These are phyloP conservation scores for Hanseniaspora hatyaiensis DNA, from an alignment of 805 yeast genomes.

Conservation along the genomic window DNA sequence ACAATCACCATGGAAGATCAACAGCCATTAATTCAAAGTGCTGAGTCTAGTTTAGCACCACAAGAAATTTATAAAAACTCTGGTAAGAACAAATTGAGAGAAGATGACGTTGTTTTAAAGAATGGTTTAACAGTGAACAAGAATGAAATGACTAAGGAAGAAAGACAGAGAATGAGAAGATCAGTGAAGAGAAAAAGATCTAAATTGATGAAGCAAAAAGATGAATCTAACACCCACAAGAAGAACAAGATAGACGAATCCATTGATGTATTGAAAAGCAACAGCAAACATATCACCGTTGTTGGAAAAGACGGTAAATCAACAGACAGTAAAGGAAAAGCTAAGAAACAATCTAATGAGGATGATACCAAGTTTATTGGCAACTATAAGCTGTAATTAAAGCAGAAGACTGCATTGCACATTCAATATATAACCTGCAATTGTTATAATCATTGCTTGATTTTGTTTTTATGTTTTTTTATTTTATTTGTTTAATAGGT, in stretches of 20 bases:
- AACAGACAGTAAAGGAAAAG: conserved; percentile 60
- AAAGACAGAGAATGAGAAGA: conserved; percentile 75
- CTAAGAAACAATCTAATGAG: conserved; percentile 31
- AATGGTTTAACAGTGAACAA: conserved; percentile 73
- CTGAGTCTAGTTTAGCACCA: conserved; percentile 74
- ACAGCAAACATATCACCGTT: conserved; percentile 66
- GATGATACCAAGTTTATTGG: conserved; percentile 20
- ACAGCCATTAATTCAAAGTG: conserved; percentile 74
- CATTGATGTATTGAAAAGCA: conserved; percentile 50
- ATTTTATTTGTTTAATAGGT: too few species aligned
- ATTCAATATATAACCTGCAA: too few species aligned
- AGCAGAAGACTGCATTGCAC: too few species aligned
- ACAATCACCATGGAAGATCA: conserved; percentile 91
- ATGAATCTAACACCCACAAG: conserved; percentile 25
- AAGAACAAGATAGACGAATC: conserved; percentile 50
- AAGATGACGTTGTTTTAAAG: conserved; percentile 55
- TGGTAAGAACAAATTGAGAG: conserved; percentile 33
- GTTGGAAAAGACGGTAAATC: conserved; percentile 66
- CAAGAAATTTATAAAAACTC: conserved; percentile 67
- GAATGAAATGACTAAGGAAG: conserved; percentile 72
- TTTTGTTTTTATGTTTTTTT: too few species aligned
- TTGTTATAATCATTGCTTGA: too few species aligned
- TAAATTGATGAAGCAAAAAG: conserved; percentile 34
- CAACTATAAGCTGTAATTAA: conserved; percentile 22
- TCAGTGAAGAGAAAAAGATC: conserved; percentile 73